phyloP scores from a whole-genome alignment of 2,329 filamentous ascomycete species.

The Verticillium nonalfalfae region DNA sequence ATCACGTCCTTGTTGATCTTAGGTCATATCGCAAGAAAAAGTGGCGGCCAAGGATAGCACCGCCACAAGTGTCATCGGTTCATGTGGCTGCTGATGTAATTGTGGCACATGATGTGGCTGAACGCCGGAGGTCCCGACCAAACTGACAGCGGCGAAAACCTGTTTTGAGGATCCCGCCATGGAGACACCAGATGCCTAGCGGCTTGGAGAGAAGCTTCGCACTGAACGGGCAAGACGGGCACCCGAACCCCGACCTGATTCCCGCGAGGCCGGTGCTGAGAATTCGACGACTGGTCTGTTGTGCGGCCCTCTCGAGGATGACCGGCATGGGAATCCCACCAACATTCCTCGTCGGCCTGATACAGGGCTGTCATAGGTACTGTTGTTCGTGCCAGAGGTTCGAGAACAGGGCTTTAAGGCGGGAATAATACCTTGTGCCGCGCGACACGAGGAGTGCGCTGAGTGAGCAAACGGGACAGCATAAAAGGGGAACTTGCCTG shows the following conservation, averaged over 20 bases:
- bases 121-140: not conserved
- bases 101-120: not conserved
- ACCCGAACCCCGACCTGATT: not conserved
- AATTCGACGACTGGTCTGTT: not conserved
- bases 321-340: not conserved
- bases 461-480: not conserved
- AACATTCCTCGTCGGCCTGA: not conserved
- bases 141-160: not conserved
- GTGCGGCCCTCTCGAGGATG: not conserved
- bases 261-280: not conserved
- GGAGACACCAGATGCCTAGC: not conserved
- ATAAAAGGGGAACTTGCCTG: not conserved
- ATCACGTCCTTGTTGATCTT: no score
- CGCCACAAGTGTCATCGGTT: not conserved
- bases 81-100: not conserved
- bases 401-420: not conserved
- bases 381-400: not conserved
- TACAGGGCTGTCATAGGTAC: not conserved
- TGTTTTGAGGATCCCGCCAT: not conserved
- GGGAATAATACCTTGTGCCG: not conserved
- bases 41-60: not conserved
- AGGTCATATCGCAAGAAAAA: not conserved
- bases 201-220: not conserved
- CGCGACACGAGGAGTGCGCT: not conserved
- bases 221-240: not conserved